These are phyloP conservation scores for Aspergillus chevalieri DNA, from an alignment of 2,329 filamentous ascomycete genomes.

Conservation along the genomic window DNA sequence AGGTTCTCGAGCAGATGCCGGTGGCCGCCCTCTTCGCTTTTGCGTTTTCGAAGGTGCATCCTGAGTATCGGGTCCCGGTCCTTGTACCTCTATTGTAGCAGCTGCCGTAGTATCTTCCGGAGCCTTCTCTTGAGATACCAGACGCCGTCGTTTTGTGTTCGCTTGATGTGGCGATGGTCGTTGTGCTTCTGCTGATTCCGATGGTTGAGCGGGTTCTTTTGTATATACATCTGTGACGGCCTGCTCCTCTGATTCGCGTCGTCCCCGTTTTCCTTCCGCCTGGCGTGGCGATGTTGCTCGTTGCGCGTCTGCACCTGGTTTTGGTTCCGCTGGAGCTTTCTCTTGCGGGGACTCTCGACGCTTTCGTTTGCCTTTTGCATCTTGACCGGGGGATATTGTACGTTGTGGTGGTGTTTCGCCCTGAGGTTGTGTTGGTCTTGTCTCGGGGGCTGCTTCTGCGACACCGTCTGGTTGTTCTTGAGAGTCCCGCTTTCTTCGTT, in stretches of 20 bases:
- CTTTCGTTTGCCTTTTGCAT: constrained; percentile 5
- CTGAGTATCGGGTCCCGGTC: neutral
- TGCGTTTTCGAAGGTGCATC: neutral
- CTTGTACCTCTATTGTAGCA: neutral
- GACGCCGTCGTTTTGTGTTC: too few relatives aligned
- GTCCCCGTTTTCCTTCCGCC: neutral
- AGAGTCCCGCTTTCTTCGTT: neutral
- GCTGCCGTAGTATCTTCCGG: neutral
- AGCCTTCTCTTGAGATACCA: neutral
- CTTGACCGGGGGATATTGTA: neutral
- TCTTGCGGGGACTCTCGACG: constrained; percentile 1
- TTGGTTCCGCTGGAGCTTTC: neutral
- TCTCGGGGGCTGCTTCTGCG: neutral
- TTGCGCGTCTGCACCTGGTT: too few relatives aligned
- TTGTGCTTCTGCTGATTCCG: neutral
- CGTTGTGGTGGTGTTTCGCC: neutral
- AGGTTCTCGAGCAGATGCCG: neutral
- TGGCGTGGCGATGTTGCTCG: too few relatives aligned
- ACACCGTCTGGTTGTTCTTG: neutral
- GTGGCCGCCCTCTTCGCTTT: neutral
- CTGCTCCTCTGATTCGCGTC: too few relatives aligned
- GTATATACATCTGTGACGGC: neutral
- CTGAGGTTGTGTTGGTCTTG: neutral
- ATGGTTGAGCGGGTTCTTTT: neutral
- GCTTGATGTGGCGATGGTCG: too few relatives aligned